phyloP scores from a whole-genome alignment of 306 rosid genomes.

The Cyamopsis tetragonoloba region DNA sequence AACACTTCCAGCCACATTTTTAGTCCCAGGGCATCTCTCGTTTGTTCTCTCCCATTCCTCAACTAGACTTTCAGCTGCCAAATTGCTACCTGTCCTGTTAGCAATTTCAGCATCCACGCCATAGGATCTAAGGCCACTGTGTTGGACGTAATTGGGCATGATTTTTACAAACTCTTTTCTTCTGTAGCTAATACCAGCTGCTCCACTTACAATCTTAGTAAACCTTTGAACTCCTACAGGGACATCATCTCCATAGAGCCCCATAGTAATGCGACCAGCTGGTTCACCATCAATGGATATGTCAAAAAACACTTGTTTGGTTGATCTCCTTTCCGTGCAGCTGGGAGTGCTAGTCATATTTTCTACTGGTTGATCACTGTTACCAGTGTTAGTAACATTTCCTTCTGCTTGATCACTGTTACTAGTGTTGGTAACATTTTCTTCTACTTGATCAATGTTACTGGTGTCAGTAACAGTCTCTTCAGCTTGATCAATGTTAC shows the following conservation, averaged over 20 bases:
- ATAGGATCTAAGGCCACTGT: slow-evolving; percentile 78
- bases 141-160: slow-evolving; percentile 66
- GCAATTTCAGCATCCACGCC: slow-evolving; percentile 76
- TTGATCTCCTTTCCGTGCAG: slow-evolving; percentile 47
- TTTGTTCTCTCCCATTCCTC: slow-evolving; percentile 64
- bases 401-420: slow-evolving; percentile 26
- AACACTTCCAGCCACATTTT: slow-evolving; percentile 72
- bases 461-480: slow-evolving; percentile 13
- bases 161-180: slow-evolving; percentile 83
- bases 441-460: too few species aligned
- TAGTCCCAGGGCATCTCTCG: slow-evolving; percentile 61
- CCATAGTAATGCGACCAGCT: slow-evolving; percentile 60
- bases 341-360: slow-evolving; percentile 19
- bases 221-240: slow-evolving; percentile 68
- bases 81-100: slow-evolving; percentile 44
- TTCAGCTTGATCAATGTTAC: not conserved
- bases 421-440: slow-evolving; percentile 22
- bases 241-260: slow-evolving; percentile 55
- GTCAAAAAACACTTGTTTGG: slow-evolving; percentile 65
- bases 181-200: slow-evolving; percentile 83
- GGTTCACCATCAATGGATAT: slow-evolving; percentile 66
- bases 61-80: slow-evolving; percentile 44
- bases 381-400: slow-evolving; percentile 10
- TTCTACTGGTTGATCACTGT: slow-evolving; percentile 14
- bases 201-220: slow-evolving; percentile 68